A percentile compares a stretch with the other conserved stretches of the same genome.
Evolutionary conservation across 306 rosid genomes (phyloP).

Genomic region (Acacia confusa): DNA sequence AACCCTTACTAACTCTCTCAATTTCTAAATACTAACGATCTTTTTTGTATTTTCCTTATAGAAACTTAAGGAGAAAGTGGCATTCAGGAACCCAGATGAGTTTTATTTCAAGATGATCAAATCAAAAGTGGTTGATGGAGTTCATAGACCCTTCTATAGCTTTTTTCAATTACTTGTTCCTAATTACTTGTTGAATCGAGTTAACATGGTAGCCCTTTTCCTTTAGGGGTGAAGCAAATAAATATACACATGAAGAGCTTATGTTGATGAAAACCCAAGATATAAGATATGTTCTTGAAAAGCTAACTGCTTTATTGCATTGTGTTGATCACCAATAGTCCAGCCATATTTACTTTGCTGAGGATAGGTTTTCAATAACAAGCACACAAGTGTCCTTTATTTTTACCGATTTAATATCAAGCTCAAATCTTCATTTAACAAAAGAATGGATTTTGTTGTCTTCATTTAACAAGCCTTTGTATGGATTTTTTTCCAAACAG

Average conservation of each 20-base stretch:
- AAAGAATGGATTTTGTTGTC: too few relatives aligned
- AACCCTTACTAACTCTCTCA: background rate
- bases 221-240: constrained; percentile 68
- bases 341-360: too few relatives aligned
- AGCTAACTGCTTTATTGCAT: too few relatives aligned
- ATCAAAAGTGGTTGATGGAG: constrained; percentile 62
- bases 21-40: background rate
- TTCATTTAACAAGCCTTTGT: too few relatives aligned
- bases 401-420: too few relatives aligned
- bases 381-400: too few relatives aligned
- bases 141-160: constrained; percentile 48
- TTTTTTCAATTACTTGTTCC: background rate
- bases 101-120: constrained; percentile 81
- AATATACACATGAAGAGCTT: constrained; percentile 72
- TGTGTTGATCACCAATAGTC: too few relatives aligned
- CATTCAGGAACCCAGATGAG: constrained; percentile 75
- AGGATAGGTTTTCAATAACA: too few relatives aligned
- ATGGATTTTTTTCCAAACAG: too few relatives aligned
- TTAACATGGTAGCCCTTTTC: background rate
- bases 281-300: constrained; percentile 75
- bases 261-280: constrained; percentile 87
- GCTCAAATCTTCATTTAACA: too few relatives aligned
- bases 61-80: constrained; percentile 80
- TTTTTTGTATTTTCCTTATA: constrained; percentile 32
- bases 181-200: background rate